Conservation (phyloP, 1,284 basidiomycete species). For the Apiotrichum siamense region DNA sequence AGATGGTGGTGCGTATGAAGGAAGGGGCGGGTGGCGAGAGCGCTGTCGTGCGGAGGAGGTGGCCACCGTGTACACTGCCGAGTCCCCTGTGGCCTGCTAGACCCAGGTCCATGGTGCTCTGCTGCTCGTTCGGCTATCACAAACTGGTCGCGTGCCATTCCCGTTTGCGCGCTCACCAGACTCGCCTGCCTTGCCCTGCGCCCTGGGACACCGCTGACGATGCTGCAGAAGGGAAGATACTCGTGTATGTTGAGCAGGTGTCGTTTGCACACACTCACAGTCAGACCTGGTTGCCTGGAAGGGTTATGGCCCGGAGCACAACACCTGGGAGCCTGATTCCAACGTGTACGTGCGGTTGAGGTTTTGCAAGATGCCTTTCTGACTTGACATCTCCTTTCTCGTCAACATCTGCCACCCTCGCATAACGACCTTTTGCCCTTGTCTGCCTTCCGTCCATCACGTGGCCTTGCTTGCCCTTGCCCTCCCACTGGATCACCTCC, state of each 20-base stretch:
- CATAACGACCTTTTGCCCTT: too few species aligned
- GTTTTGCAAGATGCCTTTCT: neutral
- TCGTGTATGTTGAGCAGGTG: conserved; percentile 9
- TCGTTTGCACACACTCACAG: neutral
- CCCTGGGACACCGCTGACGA: too few species aligned
- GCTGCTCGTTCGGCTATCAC: neutral
- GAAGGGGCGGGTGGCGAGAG: too few species aligned
- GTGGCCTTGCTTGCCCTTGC: neutral
- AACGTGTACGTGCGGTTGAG: conserved; percentile 34
- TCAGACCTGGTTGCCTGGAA: conserved; percentile 46
- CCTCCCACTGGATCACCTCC: too few species aligned
- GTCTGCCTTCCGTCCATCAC: neutral
- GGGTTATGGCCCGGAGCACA: conserved; percentile 44
- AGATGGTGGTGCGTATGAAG: conserved; percentile 19
- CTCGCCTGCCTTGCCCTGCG: too few species aligned
- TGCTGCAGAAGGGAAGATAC: conserved; percentile 16
- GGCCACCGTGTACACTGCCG: too few species aligned
- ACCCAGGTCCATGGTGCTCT: neutral
- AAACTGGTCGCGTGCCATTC: neutral
- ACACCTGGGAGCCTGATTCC: conserved; percentile 44
- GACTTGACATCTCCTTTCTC: neutral
- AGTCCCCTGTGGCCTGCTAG: too few species aligned
- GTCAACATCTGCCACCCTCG: neutral
- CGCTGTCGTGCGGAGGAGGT: neutral
- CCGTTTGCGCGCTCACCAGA: too few species aligned